phyloP scores from a whole-genome alignment of 108 stramenopile species.

The Epipyxis sp. region DNA sequence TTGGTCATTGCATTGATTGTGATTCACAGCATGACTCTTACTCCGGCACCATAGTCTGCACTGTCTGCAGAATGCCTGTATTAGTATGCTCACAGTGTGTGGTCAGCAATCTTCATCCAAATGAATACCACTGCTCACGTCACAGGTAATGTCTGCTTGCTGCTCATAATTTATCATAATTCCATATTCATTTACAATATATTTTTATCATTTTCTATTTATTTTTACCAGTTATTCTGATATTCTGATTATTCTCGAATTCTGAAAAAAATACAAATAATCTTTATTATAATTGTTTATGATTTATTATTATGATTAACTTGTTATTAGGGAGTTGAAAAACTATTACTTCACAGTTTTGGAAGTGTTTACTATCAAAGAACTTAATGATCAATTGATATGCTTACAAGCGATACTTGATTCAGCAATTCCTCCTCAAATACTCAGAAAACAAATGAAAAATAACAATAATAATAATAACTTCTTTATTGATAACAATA shows the following conservation, averaged over 20 bases:
- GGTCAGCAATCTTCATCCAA: conserved; percentile 2
- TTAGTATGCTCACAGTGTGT: conserved; percentile 31
- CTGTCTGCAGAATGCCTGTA: conserved; percentile 27
- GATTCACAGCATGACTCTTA: background rate
- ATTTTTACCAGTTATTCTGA: too few relatives aligned
- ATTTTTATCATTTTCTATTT: too few relatives aligned
- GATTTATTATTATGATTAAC: background rate
- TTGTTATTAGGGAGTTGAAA: conserved; percentile 1
- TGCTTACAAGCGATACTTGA: background rate
- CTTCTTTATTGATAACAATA: background rate
- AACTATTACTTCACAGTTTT: background rate
- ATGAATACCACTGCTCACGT: conserved; percentile 33
- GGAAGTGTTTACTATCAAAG: background rate
- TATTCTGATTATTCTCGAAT: background rate
- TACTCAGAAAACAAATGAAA: background rate
- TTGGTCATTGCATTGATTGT: conserved; percentile 34
- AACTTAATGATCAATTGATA: background rate
- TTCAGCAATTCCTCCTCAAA: background rate
- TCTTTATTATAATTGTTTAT: background rate
- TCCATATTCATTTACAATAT: too few relatives aligned
- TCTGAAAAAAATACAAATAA: background rate
- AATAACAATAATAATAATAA: background rate
- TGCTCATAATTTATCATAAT: too few relatives aligned
- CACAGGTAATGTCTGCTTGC: too few relatives aligned
- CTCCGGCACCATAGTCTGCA: conserved; percentile 22